Base-by-base conservation (phyloP, 305 asterid genomes). In the Fraxinus ornus region DNA sequence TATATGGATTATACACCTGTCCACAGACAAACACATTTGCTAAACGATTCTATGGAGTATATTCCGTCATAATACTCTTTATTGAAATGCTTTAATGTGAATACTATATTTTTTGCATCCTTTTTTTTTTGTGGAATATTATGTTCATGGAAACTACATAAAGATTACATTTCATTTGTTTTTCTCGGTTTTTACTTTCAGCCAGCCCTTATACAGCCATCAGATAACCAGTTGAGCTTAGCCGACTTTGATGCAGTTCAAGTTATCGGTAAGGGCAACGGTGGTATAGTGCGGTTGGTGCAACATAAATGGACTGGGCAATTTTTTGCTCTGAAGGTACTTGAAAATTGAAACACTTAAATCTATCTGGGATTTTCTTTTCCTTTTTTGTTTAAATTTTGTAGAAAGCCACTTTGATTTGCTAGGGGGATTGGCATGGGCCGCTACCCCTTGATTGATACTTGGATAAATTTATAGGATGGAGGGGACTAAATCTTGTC, bases 261-360 rank as follows among this genome's bases (percentile, higher is more conserved):
- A 93, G 98, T 94, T 82, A 93, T 96, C 77, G 99, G 99, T 66
- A 93, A 94, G 87, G 99, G 99, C 78, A 93, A 90, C 82, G 98
- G 99, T 10, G 99, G 99, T 36, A 90, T 93, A 68, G 99, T 96
- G 78, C 97, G 94, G 41, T 84, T 96, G 91, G 99, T 96, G 84
- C 99, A 93, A 74, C 99, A 96, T 86, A 96, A 96, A 87, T 96
- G 99, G 99, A 94, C 99, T 1, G 97, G 88, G 0, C 99, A 94
- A 79, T 94, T 96, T 88, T 96, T 96, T 12, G 99, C 98, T 68
- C 91, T 96, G 30, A 96, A 96, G 99, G 99, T 95, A 89, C 62
- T 74, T 57, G 57, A 15, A 47, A 77, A 26, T 19, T 49, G 28
- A 19, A 15, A 15, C 44, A 49, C 41, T 24, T 77, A 3, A 75